These are phyloP conservation scores for Otatea glauca DNA, from an alignment of 176 grass and related monocot genomes.

Conservation along the genomic window DNA sequence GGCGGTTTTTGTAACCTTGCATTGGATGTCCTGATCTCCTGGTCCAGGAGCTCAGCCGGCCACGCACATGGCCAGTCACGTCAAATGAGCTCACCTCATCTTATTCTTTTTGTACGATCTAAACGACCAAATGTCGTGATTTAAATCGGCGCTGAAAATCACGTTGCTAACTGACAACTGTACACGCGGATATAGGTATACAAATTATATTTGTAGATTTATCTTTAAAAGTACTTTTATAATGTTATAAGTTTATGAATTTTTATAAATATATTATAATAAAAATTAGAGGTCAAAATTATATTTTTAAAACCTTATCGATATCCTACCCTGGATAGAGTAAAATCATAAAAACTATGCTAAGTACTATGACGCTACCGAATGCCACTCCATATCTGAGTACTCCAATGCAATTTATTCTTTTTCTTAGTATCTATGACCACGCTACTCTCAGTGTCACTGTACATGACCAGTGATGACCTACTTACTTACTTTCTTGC, in stretches of 20 bases:
- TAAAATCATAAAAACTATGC: not conserved
- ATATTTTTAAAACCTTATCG: no score
- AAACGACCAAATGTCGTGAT: slow-evolving; percentile 4
- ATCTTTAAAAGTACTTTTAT: no score
- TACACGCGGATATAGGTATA: no score
- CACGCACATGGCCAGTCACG: slow-evolving; percentile 35
- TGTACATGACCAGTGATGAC: not conserved
- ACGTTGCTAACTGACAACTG: not conserved
- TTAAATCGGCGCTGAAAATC: not conserved
- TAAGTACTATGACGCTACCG: no score
- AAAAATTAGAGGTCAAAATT: no score
- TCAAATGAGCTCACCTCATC: not conserved
- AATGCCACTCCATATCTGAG: no score
- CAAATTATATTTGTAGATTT: no score
- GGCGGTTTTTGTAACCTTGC: no score
- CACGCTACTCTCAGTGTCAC: not conserved
- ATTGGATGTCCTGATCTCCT: not conserved
- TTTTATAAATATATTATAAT: no score
- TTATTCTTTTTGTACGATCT: not conserved
- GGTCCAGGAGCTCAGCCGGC: slow-evolving; percentile 25
- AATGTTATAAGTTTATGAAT: no score
- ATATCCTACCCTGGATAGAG: no score
- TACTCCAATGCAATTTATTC: not conserved
- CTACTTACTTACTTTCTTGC: no score
- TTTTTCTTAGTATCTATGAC: not conserved